Conservation (phyloP, 1,284 basidiomycete genomes). For the Rhodotorula sp. region DNA sequence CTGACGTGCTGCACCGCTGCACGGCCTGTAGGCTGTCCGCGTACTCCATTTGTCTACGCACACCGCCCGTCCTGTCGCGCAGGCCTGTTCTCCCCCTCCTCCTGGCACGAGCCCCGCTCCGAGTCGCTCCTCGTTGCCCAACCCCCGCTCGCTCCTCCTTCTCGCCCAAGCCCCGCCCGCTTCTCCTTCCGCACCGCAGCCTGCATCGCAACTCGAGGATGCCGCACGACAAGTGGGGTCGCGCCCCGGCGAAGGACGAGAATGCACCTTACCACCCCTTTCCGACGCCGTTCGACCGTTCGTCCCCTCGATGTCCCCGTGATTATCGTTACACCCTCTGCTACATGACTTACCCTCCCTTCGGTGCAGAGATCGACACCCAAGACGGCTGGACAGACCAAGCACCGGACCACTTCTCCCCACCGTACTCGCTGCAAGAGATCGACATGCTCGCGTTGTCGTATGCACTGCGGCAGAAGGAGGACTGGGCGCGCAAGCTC, state of each 20-base stretch:
- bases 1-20: too few species aligned
- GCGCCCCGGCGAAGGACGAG: background rate
- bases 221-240: background rate
- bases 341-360: too few species aligned
- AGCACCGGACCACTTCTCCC: too few species aligned
- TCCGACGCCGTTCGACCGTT: background rate
- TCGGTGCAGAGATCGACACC: background rate
- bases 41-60: too few species aligned
- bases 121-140: too few species aligned
- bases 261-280: background rate
- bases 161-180: background rate
- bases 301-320: too few species aligned
- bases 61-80: too few species aligned
- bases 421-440: slow-evolving; percentile 5
- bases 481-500: slow-evolving; percentile 30
- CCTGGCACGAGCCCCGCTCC: too few species aligned
- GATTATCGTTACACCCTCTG: too few species aligned
- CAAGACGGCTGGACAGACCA: background rate
- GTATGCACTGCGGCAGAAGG: slow-evolving; percentile 11
- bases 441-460: slow-evolving; percentile 20
- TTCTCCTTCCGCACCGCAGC: background rate
- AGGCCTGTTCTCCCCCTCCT: too few species aligned
- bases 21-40: too few species aligned
- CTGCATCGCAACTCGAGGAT: background rate
- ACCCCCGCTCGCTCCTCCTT: background rate